Percentiles rank a stretch among this genome's conserved stretches.
Evolutionary conservation across 1,284 basidiomycete species (phyloP).

Genomic region (Takashimella koratensis): DNA sequence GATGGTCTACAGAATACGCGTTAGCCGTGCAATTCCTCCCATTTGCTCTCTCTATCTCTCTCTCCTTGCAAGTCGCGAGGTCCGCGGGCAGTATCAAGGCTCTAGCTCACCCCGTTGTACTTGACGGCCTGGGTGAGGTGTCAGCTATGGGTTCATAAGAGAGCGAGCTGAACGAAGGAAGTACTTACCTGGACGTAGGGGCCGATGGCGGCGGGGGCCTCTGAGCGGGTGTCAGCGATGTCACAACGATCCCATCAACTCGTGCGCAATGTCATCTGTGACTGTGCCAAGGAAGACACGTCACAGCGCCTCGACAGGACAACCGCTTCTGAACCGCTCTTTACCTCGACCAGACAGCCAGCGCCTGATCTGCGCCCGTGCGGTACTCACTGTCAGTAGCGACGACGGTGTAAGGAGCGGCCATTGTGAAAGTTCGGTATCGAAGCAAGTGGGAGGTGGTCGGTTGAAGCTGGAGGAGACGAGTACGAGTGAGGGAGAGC

Average conservation of each 20-base stretch:
- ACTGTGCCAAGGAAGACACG: too few relatives aligned
- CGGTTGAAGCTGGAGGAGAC: not conserved
- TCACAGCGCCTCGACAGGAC: too few relatives aligned
- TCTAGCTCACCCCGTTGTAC: constrained; percentile 59
- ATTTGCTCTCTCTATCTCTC: too few relatives aligned
- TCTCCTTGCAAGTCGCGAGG: too few relatives aligned
- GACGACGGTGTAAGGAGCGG: constrained; percentile 47
- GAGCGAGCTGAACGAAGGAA: not conserved
- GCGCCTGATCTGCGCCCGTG: constrained; percentile 3
- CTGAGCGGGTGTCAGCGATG: too few relatives aligned
- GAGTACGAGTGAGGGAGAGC: not conserved
- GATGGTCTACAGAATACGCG: constrained; percentile 54
- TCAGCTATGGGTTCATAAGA: constrained; percentile 4
- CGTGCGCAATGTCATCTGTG: too few relatives aligned
- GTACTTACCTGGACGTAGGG: constrained; percentile 65
- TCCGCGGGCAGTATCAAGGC: too few relatives aligned
- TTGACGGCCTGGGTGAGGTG: constrained; percentile 69
- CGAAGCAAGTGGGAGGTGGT: not conserved
- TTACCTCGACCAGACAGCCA: too few relatives aligned
- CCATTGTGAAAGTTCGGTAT: constrained; percentile 15
- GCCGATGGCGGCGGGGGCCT: constrained; percentile 79
- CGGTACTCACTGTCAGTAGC: constrained; percentile 41
- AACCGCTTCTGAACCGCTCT: too few relatives aligned
- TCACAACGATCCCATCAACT: too few relatives aligned
- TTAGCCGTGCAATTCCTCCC: too few relatives aligned